Conservation (phyloP, 2,329 filamentous ascomycete species). For the Cladorrhinum sp. region DNA sequence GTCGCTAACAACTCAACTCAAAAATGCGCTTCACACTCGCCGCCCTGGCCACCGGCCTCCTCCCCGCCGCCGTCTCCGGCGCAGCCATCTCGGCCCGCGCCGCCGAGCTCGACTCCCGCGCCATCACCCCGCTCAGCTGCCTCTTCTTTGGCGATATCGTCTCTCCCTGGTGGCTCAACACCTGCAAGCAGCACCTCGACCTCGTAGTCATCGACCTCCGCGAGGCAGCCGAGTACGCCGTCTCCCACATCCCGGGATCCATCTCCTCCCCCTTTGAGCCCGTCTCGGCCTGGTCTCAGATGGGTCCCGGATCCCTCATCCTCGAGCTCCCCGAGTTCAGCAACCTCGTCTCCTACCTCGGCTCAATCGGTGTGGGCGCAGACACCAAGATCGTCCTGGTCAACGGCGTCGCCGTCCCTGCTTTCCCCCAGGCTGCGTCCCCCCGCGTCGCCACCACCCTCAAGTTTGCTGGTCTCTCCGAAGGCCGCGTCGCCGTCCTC, state of each 20-base stretch:
- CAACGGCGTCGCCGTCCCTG: conserved; percentile 20
- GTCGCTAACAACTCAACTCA: no score
- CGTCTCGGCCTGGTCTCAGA: conserved; percentile 19
- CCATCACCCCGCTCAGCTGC: conserved; percentile 17
- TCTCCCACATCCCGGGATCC: conserved; percentile 18
- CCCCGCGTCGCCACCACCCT: conserved; percentile 22
- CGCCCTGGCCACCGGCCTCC: not conserved
- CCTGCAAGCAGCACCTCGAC: conserved; percentile 16
- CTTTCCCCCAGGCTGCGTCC: conserved; percentile 22
- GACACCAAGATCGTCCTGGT: conserved; percentile 21
- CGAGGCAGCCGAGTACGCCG: conserved; percentile 17
- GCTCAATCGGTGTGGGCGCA: conserved; percentile 17
- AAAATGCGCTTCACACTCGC: not conserved
- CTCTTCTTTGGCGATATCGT: conserved; percentile 16
- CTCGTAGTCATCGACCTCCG: conserved; percentile 21
- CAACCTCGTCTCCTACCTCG: conserved; percentile 15
- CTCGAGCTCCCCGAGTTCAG: conserved; percentile 19
- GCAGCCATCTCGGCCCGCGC: not conserved
- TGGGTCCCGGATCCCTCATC: conserved; percentile 20
- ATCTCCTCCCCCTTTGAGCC: conserved; percentile 20
- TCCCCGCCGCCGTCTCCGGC: not conserved
- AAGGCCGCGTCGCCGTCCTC: conserved; percentile 22
- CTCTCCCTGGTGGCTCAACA: conserved; percentile 21
- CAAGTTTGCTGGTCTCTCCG: conserved; percentile 22
- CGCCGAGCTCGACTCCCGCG: conserved; percentile 6